A percentile compares a stretch with the other conserved stretches of the same genome.
Evolutionary conservation across 345 rosid genomes (phyloP).

Genomic region (Schrenkiella parvula): DNA sequence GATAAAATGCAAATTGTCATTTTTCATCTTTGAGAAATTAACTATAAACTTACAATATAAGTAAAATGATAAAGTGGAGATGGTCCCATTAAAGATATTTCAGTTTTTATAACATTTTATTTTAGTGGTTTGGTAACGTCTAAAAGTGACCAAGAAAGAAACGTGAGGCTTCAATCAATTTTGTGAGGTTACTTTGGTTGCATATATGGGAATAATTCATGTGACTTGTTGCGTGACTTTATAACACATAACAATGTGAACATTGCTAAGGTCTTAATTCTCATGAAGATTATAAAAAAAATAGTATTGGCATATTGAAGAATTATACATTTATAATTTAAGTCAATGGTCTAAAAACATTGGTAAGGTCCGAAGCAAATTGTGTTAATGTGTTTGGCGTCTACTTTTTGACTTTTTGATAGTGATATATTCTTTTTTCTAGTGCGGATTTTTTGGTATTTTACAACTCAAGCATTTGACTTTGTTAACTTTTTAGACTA

Average conservation of each 20-base stretch:
- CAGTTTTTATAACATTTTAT: background rate
- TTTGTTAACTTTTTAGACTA: conserved; percentile 10
- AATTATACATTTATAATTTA: background rate
- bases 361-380: conserved; percentile 18
- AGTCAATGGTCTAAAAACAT: conserved; percentile 21
- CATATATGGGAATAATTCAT: conserved; percentile 22
- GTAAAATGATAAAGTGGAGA: conserved; percentile 30
- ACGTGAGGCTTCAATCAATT: conserved; percentile 25
- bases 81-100: conserved; percentile 24
- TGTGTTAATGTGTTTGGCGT: conserved; percentile 28
- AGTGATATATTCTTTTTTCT: conserved; percentile 4
- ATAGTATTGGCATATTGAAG: no score
- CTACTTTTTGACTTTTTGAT: conserved; percentile 34
- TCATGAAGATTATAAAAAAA: background rate
- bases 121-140: conserved; percentile 37
- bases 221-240: conserved; percentile 34
- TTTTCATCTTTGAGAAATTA: background rate
- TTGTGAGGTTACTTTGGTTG: conserved; percentile 3
- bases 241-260: conserved; percentile 10
- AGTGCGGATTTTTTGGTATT: conserved; percentile 29
- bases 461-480: conserved; percentile 33
- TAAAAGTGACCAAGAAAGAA: conserved; percentile 25
- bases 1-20: conserved; percentile 14
- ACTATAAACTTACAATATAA: conserved; percentile 27
- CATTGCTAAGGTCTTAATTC: background rate